These are phyloP conservation scores for Tanacetum coccineum DNA, from an alignment of 129 eudicot genomes.

Conservation along the genomic window DNA sequence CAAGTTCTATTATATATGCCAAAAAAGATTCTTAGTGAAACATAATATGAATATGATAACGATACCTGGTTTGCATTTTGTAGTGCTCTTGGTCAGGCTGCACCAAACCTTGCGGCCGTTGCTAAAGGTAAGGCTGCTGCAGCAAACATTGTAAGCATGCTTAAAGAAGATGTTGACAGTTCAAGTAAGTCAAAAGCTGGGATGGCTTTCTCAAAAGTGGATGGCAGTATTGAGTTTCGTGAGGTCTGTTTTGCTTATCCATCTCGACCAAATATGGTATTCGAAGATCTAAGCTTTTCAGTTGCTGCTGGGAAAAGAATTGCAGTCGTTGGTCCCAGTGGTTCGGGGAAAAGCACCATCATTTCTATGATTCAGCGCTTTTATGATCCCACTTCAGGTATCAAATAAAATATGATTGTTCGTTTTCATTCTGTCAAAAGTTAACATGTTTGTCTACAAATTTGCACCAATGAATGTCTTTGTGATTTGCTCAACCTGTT, in stretches of 20 bases:
- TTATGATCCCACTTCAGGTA: constrained; percentile 69
- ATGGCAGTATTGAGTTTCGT: constrained; percentile 53
- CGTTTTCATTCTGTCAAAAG: no score
- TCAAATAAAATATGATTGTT: constrained; percentile 5
- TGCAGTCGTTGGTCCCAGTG: constrained; percentile 84
- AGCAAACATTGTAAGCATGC: constrained; percentile 51
- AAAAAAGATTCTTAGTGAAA: not conserved
- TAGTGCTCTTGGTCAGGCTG: constrained; percentile 88
- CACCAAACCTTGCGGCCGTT: constrained; percentile 73
- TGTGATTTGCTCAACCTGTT: no score
- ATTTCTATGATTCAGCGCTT: constrained; percentile 67
- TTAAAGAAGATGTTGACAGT: constrained; percentile 41
- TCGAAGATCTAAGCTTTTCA: constrained; percentile 55
- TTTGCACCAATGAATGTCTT: no score
- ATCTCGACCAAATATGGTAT: constrained; percentile 55
- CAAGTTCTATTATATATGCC: not conserved
- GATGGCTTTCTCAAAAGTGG: constrained; percentile 40
- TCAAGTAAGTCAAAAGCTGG: constrained; percentile 35
- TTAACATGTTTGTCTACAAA: no score
- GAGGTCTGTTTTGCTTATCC: constrained; percentile 63
- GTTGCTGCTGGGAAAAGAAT: constrained; percentile 50
- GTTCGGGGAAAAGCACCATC: constrained; percentile 76
- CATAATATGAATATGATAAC: constrained; percentile 15
- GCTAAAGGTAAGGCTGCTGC: constrained; percentile 71
- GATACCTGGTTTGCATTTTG: constrained; percentile 10